phyloP scores from a whole-genome alignment of 441 rosid species.

The Erodium trifolium region DNA sequence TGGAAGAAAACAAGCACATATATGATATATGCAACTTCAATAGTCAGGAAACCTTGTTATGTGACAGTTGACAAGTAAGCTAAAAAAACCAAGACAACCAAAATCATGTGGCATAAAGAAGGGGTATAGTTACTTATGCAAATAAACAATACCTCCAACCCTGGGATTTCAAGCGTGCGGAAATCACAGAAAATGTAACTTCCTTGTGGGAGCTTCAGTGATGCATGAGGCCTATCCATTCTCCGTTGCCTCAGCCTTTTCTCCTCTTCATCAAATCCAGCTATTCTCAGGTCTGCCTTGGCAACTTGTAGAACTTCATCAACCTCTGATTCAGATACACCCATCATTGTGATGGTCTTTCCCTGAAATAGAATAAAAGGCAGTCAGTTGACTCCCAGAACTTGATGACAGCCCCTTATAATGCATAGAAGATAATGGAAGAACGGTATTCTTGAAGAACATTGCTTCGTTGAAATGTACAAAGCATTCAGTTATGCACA shows the following conservation, averaged over 20 bases:
- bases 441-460: neutral
- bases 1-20: neutral
- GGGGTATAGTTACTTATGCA: constrained; percentile 1
- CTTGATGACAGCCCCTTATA: neutral
- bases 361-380: constrained; percentile 33
- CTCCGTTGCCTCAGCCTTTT: constrained; percentile 52
- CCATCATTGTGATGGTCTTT: constrained; percentile 84
- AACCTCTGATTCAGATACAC: constrained; percentile 65
- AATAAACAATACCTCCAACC: constrained; percentile 43
- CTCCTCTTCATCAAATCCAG: constrained; percentile 91
- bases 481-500: constrained; percentile 5
- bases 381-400: constrained; percentile 2
- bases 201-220: constrained; percentile 67
- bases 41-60: neutral
- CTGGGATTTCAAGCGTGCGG: constrained; percentile 70
- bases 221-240: constrained; percentile 22
- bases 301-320: constrained; percentile 44
- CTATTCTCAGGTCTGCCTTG: constrained; percentile 52
- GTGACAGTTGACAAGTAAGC: neutral
- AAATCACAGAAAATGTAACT: constrained; percentile 69
- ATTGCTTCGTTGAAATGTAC: neutral
- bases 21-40: neutral
- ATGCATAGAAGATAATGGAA: neutral
- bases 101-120: neutral
- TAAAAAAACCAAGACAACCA: neutral